Base-by-base conservation (phyloP, 441 rosid genomes). In the Pelargonium cotyledonis region DNA sequence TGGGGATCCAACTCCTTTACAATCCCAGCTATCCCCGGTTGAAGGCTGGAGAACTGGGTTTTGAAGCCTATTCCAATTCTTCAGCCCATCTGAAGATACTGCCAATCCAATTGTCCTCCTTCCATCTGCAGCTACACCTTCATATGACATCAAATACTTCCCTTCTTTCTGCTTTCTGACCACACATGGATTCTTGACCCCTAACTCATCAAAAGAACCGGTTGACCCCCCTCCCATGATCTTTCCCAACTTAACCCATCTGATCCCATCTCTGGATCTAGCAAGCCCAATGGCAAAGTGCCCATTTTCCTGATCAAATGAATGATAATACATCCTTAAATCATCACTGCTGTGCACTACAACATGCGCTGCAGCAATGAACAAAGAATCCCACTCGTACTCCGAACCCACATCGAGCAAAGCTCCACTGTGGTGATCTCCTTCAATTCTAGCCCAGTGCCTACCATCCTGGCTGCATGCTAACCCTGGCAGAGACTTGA, bases 371-470 rank as follows among this genome's bases (percentile, higher is more conserved):
- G 81, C 71, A 9, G 93, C 80, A 57, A 88, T 79, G 38, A 82
- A 90, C 31, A 80, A 68, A 57, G 84, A 88, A 83, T 92, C 98
- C 95, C 93, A 92, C 38, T 92, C 95, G 70, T 77, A 71, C 14
- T 81, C 88, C 9, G 76, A 55, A 60, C 98, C 96, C 23, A 86
- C 90, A 76, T 90, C 98, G 35, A 90, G 81, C 77, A 92, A 64
- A 8, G 93, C 90, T 23, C 89, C 94, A 70, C 89, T 86, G 60
- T 88, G 93, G 76, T 92, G 91, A 57, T 87, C 92, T 63, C 98
- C 93, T 84, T 92, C 95, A 66, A 92, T 81, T 74, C 91, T 88
- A 41, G 94, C 96, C 98, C 96, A 92, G 63, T 92, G 82, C 71
- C 90, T 85, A 65, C 92, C 95, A 75, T 92, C 95, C 74, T 90